These are phyloP conservation scores for Musa balbisiana DNA, from an alignment of 202 grass and related monocot species.

Conservation along the genomic window DNA sequence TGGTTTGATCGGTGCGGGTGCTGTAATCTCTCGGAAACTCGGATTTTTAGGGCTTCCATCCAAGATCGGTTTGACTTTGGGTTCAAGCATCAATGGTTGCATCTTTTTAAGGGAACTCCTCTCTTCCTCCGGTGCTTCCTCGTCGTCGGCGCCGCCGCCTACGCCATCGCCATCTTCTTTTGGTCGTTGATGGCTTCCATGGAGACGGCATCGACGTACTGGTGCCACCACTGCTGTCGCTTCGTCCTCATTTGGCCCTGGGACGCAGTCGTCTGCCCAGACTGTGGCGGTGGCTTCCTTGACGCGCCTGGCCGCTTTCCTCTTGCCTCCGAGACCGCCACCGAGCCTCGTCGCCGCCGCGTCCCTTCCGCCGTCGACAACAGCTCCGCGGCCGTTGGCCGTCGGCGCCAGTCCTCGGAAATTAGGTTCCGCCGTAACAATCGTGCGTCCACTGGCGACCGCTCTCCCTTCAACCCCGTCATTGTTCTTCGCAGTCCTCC, in stretches of 20 bases:
- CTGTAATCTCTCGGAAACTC: background rate
- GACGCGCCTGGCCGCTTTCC: conserved; percentile 35
- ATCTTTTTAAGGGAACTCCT: background rate
- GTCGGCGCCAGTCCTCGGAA: background rate
- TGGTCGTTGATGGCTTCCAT: background rate
- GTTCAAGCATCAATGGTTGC: background rate
- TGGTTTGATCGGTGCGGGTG: background rate
- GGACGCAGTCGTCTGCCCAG: conserved; percentile 62
- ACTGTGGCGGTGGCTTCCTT: conserved; percentile 85
- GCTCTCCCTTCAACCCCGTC: conserved; percentile 76
- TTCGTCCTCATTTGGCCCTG: conserved; percentile 50
- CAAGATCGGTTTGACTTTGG: background rate
- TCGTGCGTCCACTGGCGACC: conserved; percentile 43
- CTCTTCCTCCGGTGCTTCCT: conserved; percentile 4
- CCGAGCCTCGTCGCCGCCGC: conserved; percentile 32
- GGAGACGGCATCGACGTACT: conserved; percentile 42
- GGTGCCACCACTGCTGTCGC: conserved; percentile 87
- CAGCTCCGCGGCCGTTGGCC: background rate
- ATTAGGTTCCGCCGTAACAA: conserved; percentile 29
- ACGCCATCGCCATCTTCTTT: background rate
- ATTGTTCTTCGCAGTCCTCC: conserved; percentile 61
- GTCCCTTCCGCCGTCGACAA: background rate
- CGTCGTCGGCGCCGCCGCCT: conserved; percentile 30
- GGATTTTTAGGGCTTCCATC: background rate
- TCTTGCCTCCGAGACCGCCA: background rate